Percentiles rank a stretch among this genome's conserved stretches.
Conservation (phyloP, 2,329 filamentous ascomycete genomes). For the Fonsecaea erecta region DNA sequence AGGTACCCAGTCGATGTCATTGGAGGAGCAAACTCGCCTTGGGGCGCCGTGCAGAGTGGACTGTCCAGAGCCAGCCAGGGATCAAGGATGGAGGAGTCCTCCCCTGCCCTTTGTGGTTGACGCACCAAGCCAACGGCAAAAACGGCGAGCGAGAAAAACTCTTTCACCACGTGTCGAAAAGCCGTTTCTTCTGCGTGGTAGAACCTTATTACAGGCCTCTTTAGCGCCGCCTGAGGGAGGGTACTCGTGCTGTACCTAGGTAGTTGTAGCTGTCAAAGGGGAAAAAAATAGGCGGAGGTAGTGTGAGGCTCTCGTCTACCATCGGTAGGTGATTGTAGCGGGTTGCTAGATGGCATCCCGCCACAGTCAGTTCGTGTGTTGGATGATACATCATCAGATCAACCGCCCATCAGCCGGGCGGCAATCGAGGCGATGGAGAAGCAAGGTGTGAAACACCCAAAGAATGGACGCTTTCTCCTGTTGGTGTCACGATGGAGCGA, state of each 20-base stretch:
- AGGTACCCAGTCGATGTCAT: conserved; percentile 5
- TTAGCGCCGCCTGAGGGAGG: not conserved
- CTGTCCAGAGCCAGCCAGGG: not conserved
- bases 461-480: not conserved
- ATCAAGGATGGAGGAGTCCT: not conserved
- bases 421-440: not conserved
- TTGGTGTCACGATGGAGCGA: conserved; percentile 1
- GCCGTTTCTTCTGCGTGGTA: not conserved
- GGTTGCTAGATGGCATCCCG: not conserved
- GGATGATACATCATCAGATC: not conserved
- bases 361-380: not conserved
- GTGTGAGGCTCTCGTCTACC: not conserved
- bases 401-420: not conserved
- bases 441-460: not conserved
- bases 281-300: not conserved
- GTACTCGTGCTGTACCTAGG: too few species aligned
- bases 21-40: conserved; percentile 2
- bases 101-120: not conserved
- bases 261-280: not conserved
- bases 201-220: not conserved
- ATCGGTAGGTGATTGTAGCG: not conserved
- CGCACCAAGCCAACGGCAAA: not conserved
- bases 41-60: not conserved
- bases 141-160: not conserved
- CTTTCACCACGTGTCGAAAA: not conserved